phyloP scores from a whole-genome alignment of 192 early-diverging fungal species.

The Podila clonocystis region DNA sequence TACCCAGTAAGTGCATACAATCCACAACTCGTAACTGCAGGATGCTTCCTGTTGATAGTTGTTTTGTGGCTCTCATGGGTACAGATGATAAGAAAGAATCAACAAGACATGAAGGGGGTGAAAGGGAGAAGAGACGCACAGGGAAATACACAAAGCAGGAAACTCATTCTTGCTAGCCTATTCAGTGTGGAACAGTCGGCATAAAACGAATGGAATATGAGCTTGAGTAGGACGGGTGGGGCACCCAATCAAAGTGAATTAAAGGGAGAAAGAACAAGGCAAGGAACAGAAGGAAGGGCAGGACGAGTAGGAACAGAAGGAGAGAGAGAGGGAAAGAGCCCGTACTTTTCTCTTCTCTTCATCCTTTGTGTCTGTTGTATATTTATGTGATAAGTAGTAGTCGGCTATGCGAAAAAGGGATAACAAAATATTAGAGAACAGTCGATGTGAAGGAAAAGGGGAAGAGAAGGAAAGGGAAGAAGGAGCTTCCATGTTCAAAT shows the following conservation, averaged over 20 bases:
- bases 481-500: not conserved
- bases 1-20: constrained; percentile 13
- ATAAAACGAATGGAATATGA: not conserved
- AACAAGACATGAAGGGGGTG: not conserved
- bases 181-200: too few species aligned
- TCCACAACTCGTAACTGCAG: too few species aligned
- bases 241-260: not conserved
- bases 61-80: too few species aligned
- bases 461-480: not conserved
- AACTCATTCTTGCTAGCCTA: not conserved
- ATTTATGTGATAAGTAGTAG: too few species aligned
- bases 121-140: not conserved
- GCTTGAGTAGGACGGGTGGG: not conserved
- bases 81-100: not conserved
- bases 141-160: not conserved
- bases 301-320: too few species aligned
- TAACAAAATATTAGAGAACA: not conserved
- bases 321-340: too few species aligned
- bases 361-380: too few species aligned
- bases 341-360: too few species aligned
- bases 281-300: too few species aligned
- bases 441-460: not conserved
- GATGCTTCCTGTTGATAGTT: too few species aligned
- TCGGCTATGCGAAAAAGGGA: too few species aligned
- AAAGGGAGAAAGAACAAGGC: not conserved